A percentile compares a stretch with the other conserved stretches of the same genome.
Evolutionary conservation across 208 protist genomes (phyloP).

Genomic region (Crithidia brevicula): DNA sequence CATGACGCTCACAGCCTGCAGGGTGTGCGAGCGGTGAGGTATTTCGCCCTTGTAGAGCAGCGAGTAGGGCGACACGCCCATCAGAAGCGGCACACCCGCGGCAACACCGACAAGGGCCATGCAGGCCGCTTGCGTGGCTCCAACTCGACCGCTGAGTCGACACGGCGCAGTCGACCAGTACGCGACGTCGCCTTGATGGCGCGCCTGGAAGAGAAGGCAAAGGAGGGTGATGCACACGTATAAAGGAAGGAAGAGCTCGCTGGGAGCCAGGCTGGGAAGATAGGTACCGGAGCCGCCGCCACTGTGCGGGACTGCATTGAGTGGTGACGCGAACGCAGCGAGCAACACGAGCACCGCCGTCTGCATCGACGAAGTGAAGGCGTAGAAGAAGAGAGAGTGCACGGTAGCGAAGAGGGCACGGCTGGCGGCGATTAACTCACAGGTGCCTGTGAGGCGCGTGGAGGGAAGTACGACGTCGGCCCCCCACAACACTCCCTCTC

Average conservation of each 20-base stretch:
- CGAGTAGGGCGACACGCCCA: constrained; percentile 6
- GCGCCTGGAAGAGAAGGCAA: constrained; percentile 6
- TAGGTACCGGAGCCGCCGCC: no score
- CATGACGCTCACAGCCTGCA: neutral
- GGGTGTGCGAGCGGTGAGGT: neutral
- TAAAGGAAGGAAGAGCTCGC: neutral
- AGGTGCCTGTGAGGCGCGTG: neutral
- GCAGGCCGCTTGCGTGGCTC: neutral
- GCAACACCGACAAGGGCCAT: constrained; percentile 2
- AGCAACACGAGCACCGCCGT: constrained; percentile 4
- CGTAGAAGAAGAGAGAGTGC: constrained; percentile 21
- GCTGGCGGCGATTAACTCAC: constrained; percentile 13
- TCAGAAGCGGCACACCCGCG: constrained; percentile 2
- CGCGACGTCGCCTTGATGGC: neutral
- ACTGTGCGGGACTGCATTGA: no score
- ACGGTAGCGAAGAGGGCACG: constrained; percentile 20
- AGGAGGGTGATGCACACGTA: neutral
- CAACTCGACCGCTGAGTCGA: neutral
- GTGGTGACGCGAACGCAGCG: neutral
- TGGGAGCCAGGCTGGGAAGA: neutral
- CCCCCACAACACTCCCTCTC: constrained; percentile 19
- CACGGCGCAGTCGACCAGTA: constrained; percentile 8
- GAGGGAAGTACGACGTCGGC: constrained; percentile 28
- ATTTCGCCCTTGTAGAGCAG: neutral
- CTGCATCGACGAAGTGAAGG: constrained; percentile 11